These are phyloP conservation scores for Colletotrichum cereale DNA, from an alignment of 2,329 filamentous ascomycete genomes.

Conservation along the genomic window DNA sequence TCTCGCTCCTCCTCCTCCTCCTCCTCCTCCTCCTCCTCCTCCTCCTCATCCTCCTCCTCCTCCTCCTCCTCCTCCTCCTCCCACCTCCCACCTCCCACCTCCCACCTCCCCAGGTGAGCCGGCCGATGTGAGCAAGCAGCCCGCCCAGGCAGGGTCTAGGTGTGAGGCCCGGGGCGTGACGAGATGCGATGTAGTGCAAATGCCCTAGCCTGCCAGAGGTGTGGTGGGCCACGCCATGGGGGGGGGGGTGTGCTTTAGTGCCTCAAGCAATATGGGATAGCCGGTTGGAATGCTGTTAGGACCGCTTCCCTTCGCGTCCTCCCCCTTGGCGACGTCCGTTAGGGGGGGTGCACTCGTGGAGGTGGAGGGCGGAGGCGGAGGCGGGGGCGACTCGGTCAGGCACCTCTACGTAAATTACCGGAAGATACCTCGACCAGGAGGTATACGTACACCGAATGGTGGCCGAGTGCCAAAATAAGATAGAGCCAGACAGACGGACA, in stretches of 20 bases:
- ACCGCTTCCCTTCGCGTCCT: conserved; percentile 1
- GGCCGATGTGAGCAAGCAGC: conserved; percentile 8
- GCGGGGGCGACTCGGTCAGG: conserved; percentile 17
- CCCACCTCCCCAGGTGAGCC: conserved; percentile 18
- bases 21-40: not conserved
- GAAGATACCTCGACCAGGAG: conserved; percentile 1
- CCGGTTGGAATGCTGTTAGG: conserved; percentile 26
- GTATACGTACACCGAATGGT: not conserved
- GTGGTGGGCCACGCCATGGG: conserved; percentile 33
- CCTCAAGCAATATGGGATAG: conserved; percentile 19
- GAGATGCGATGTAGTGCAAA: conserved; percentile 29
- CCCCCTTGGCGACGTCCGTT: conserved; percentile 1
- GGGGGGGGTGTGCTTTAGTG: conserved; percentile 8
- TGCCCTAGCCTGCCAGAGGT: conserved; percentile 21
- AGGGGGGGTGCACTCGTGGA: conserved; percentile 26
- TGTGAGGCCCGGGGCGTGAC: conserved; percentile 25
- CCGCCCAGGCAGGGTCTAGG: conserved; percentile 8
- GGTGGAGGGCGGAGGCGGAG: conserved; percentile 6
- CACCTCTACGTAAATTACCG: conserved; percentile 4
- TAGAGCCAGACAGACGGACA: not conserved
- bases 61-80: not conserved
- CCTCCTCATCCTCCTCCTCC: conserved; percentile 1
- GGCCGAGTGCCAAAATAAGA: not conserved
- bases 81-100: no score
- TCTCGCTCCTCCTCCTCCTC: not conserved